A percentile compares a stretch with the other conserved stretches of the same genome.
These are phyloP conservation scores for Saccharomycopsis amapae DNA, from an alignment of 805 yeast species.

Conservation along the genomic window DNA sequence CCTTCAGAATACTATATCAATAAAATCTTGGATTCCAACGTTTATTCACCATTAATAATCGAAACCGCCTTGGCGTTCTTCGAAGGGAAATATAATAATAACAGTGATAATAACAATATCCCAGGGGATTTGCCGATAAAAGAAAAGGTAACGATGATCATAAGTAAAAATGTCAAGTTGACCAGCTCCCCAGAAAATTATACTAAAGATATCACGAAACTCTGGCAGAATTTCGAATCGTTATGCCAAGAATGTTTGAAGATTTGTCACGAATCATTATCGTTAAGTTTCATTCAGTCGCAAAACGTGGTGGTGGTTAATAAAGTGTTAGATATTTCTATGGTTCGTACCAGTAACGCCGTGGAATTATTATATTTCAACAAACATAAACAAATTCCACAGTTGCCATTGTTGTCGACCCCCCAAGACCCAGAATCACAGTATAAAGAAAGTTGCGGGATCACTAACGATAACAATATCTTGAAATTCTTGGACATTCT, in stretches of 20 bases:
- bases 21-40: slow-evolving; percentile 42
- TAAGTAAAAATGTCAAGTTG: slow-evolving; percentile 28
- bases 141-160: slow-evolving; percentile 29
- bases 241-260: slow-evolving; percentile 66
- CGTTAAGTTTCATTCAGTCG: slow-evolving; percentile 31
- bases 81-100: slow-evolving; percentile 25
- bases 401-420: slow-evolving; percentile 22
- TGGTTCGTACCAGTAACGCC: slow-evolving; percentile 30
- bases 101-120: slow-evolving; percentile 32
- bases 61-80: slow-evolving; percentile 47
- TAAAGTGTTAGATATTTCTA: slow-evolving; percentile 31
- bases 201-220: slow-evolving; percentile 35
- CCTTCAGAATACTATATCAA: slow-evolving; percentile 36
- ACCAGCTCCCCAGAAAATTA: slow-evolving; percentile 28
- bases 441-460: slow-evolving; percentile 23
- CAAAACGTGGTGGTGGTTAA: slow-evolving; percentile 14
- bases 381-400: slow-evolving; percentile 28
- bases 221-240: slow-evolving; percentile 64
- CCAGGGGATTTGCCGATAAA: slow-evolving; percentile 27
- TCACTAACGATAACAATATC: slow-evolving; percentile 26
- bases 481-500: slow-evolving; percentile 30
- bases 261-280: slow-evolving; percentile 33
- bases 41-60: slow-evolving; percentile 41
- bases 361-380: slow-evolving; percentile 31
- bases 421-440: slow-evolving; percentile 24